Base-by-base conservation (phyloP, 345 rosid species). In the Microcos paniculata region DNA sequence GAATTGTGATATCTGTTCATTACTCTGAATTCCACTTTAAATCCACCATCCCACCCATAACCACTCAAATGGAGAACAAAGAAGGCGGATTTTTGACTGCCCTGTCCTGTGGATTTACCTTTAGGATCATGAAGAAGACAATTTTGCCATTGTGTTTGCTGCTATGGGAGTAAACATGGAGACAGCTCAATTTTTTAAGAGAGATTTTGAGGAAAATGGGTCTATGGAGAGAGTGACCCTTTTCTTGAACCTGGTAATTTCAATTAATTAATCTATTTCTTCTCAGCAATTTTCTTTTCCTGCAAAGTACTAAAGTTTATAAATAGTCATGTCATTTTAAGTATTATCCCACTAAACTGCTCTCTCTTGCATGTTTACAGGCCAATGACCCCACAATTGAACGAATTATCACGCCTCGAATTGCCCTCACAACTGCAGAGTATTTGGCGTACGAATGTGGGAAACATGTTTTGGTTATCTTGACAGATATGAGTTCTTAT, bases 91-190 rank as follows among this genome's bases (percentile, higher is more conserved):
- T 30, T 49, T 14, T 70, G 26, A 70, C 30, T 53, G 45, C n/a
- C 31, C 28, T 14, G 15, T 71, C 71, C 23, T 48, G 35, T 26
- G 33, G 21, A 71, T 19, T 77, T 51, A 73, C 67, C 80, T 80
- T 65, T 84, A 95, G 99, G 98, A 83, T 81, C 87, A 64, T 16
- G 97, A 87, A 77, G 98, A 95, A 76, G 98, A 93, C 85, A 95
- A 93, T 79, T 95, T 95, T 84, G 99, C 99, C 30, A 95, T 93
- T 80, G 98, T 95, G 30, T 95, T 95, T 77, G 99, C 99, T 46
- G 99, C 99, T 63, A 93, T 95, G 99, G 98, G 99, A 78, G 99
- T 95, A 70, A 95, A 95, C 86, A 95, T 93, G 98, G 98, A 95
- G 83, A 95, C 99, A 58, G 97, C 99, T 23, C 98, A 95, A 80